Conservation (phyloP, 306 rosid species). For the Amphicarpaea edgeworthii region DNA sequence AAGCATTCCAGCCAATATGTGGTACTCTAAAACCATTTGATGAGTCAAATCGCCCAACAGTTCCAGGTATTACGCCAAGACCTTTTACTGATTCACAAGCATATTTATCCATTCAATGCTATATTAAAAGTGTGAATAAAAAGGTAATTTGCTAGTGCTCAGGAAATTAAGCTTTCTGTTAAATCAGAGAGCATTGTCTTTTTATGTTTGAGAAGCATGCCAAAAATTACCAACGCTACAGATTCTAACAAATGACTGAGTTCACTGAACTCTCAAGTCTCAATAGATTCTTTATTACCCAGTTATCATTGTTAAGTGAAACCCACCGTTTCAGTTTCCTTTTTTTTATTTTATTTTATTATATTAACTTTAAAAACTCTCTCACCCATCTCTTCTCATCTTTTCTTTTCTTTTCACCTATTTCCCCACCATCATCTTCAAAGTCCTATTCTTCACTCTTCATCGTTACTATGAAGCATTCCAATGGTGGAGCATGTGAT, state of each 20-base stretch:
- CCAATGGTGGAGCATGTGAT: no score
- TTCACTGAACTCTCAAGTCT: constrained; percentile 1
- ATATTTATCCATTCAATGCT: constrained; percentile 41
- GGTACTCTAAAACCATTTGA: constrained; percentile 92
- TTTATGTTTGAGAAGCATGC: constrained; percentile 23
- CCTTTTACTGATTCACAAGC: constrained; percentile 79
- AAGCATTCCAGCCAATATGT: constrained; percentile 98
- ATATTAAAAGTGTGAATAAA: constrained; percentile 2
- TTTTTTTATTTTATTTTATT: no score
- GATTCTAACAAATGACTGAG: constrained; percentile 3
- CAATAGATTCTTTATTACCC: neutral
- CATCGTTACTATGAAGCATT: no score
- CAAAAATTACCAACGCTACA: constrained; percentile 10
- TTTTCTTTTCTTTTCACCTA: no score
- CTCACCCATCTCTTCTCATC: no score
- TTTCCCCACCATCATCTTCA: no score
- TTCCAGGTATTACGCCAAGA: constrained; percentile 95
- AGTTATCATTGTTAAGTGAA: no score
- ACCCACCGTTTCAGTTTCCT: no score
- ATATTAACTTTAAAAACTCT: no score
- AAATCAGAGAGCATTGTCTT: neutral
- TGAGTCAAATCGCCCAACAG: constrained; percentile 90
- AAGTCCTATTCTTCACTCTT: no score
- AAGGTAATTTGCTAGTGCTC: constrained; percentile 15
- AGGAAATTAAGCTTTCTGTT: constrained; percentile 31